These are phyloP conservation scores for Nemania sp. DNA, from an alignment of 2,329 filamentous ascomycete genomes.

Conservation along the genomic window DNA sequence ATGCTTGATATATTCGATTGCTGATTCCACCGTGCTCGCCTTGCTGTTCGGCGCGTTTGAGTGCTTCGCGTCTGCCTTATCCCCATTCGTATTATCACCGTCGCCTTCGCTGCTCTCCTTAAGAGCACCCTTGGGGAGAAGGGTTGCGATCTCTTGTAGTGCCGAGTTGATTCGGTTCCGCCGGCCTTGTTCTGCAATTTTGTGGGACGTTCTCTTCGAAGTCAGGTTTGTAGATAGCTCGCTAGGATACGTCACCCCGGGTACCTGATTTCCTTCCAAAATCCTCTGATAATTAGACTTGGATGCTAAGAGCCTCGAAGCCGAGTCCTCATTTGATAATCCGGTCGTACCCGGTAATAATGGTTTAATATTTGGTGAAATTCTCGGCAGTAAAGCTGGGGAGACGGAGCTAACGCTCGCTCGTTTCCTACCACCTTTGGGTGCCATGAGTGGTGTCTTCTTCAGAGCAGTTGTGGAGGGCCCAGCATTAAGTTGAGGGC, in stretches of 20 bases:
- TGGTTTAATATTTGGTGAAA: slow-evolving; percentile 95
- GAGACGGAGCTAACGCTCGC: slow-evolving; percentile 79
- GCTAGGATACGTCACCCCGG: slow-evolving; percentile 89
- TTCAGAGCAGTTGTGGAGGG: slow-evolving; percentile 57
- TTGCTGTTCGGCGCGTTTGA: slow-evolving; percentile 81
- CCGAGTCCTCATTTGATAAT: slow-evolving; percentile 68
- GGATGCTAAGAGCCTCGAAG: slow-evolving; percentile 83
- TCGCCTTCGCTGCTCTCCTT: slow-evolving; percentile 60
- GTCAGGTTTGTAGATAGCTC: slow-evolving; percentile 93
- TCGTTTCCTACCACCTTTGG: slow-evolving; percentile 75
- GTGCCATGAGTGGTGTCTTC: slow-evolving; percentile 68
- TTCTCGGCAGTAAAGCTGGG: slow-evolving; percentile 86
- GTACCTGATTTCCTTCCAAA: slow-evolving; percentile 89
- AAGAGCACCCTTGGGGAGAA: slow-evolving; percentile 74
- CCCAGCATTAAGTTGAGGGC: slow-evolving; percentile 72
- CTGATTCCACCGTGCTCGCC: slow-evolving; percentile 96
- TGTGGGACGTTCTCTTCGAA: slow-evolving; percentile 96
- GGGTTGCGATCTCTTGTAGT: slow-evolving; percentile 86
- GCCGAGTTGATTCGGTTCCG: slow-evolving; percentile 96
- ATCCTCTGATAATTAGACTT: slow-evolving; percentile 99
- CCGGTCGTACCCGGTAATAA: slow-evolving; percentile 74
- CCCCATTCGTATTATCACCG: slow-evolving; percentile 57
- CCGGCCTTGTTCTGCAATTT: slow-evolving; percentile 95
- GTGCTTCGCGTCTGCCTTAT: slow-evolving; percentile 58
- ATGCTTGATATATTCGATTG: slow-evolving; percentile 93